Evolutionary conservation across 1,284 basidiomycete species (phyloP).

Genomic region (Xerocomus nothofagi): DNA sequence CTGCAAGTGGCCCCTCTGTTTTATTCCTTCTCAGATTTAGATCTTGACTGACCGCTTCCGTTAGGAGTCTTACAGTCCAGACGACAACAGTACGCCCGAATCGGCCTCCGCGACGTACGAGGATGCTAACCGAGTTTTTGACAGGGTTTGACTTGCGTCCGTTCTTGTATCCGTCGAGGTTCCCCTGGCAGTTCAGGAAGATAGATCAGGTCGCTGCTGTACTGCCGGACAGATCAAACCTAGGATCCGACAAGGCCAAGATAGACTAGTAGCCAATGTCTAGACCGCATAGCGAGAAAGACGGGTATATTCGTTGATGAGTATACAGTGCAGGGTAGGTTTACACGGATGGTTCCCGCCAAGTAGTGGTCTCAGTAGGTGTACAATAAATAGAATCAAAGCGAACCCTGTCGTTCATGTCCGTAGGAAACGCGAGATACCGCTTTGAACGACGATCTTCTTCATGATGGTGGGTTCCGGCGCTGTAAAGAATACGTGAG

Average conservation of each 20-base stretch:
- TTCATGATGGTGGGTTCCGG: conserved; percentile 84
- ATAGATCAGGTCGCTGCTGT: conserved; percentile 83
- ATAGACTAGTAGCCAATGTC: conserved; percentile 36
- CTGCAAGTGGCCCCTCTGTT: conserved; percentile 52
- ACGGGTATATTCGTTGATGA: conserved; percentile 3
- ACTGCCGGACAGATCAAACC: conserved; percentile 69
- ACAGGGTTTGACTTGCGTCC: conserved; percentile 93
- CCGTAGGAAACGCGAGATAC: conserved; percentile 68
- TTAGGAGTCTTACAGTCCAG: conserved; percentile 93
- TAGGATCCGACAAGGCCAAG: conserved; percentile 39
- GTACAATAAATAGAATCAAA: conserved; percentile 7
- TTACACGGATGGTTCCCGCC: conserved; percentile 3
- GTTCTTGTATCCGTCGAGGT: conserved; percentile 92
- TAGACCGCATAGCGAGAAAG: conserved; percentile 38
- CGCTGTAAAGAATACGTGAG: conserved; percentile 43
- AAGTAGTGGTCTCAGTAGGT: conserved; percentile 4
- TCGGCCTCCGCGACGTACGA: background rate
- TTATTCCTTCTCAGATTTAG: background rate
- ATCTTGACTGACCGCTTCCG: background rate
- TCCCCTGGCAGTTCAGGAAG: conserved; percentile 95
- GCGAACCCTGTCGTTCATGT: conserved; percentile 21
- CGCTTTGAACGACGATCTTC: conserved; percentile 72
- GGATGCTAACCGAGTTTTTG: conserved; percentile 6
- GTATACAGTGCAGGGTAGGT: conserved; percentile 18
- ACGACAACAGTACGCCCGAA: conserved; percentile 81